These are phyloP conservation scores for Cicer chorassanicum DNA, from an alignment of 306 rosid genomes.

Conservation along the genomic window DNA sequence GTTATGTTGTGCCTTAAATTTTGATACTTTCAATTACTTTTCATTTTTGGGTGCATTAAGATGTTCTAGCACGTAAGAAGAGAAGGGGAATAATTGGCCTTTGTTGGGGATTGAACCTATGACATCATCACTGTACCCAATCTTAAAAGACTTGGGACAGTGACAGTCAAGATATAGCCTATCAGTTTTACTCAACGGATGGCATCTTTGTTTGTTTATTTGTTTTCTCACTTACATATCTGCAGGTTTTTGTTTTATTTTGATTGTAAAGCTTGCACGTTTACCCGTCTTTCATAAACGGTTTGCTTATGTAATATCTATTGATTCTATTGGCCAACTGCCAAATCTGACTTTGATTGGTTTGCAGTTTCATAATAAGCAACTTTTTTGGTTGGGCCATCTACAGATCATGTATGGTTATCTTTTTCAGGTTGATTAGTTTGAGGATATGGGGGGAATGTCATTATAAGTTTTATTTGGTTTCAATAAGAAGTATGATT, in stretches of 20 bases:
- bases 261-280: slow-evolving; percentile 32
- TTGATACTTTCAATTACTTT: slow-evolving; percentile 14
- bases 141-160: slow-evolving; percentile 14
- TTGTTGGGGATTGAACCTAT: slow-evolving; percentile 18
- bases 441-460: slow-evolving; percentile 39
- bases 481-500: slow-evolving; percentile 31
- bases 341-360: slow-evolving; percentile 17
- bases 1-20: slow-evolving; percentile 27
- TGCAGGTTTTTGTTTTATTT: slow-evolving; percentile 24
- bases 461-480: slow-evolving; percentile 27
- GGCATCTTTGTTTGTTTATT: slow-evolving; percentile 20
- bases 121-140: slow-evolving; percentile 17
- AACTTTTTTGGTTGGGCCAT: slow-evolving; percentile 14
- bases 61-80: slow-evolving; percentile 6
- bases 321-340: background rate
- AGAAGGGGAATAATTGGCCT: slow-evolving; percentile 21
- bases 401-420: background rate
- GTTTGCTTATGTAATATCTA: slow-evolving; percentile 17
- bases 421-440: slow-evolving; percentile 25
- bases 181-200: slow-evolving; percentile 5
- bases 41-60: slow-evolving; percentile 15
- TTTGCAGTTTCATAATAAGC: slow-evolving; percentile 17
- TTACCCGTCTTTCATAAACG: slow-evolving; percentile 1
- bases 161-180: slow-evolving; percentile 24
- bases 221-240: background rate